Evolutionary conservation across 257 asterid species (phyloP), one percentile per base, ranked within the genome.

Genomic region (Plectranthus barbatus): DNA sequence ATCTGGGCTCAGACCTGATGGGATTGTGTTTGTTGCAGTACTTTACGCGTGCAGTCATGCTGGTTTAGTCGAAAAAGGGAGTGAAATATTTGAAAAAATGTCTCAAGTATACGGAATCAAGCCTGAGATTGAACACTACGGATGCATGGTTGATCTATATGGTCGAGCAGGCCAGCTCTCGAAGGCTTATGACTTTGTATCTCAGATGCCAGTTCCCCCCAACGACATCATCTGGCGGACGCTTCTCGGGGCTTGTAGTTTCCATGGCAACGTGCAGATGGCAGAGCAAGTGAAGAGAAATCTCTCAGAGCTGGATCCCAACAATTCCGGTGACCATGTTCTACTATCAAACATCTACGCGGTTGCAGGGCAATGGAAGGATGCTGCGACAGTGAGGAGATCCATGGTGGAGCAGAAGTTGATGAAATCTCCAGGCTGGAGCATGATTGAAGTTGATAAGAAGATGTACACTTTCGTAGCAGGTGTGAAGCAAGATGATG

Each of bases 111-210:
- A 86, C 61, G 74, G 77, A 17, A 74, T 92, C 42, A 59, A 66
- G 60, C 95, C 93, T 8, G 70, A 76, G 29, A 79, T 83, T 13
- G 98, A 92, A 63, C 98, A 92, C 56, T 92, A 84, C 48, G 98
- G 98, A 52, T 91, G 98, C 55, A 88, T 91, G 93, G 97, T 92
- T 56, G 97, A 92, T 80, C 71, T 92, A 52, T 89, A 84, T 56
- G 83, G 97, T 13, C 78, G 97, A 20, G 86, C 95, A 4, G 95
- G 95, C 29, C 82, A 76, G 56, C 72, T 92, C 42, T 52, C 17
- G 29, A 78, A 75, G 74, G 98, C 98, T 9, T 84, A 80, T 37
- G 72, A 92, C 15, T 92, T 86, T 47, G 61, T 85, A 20, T 51
- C 70, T 62, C 81, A 58, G 66, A 84, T 91, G 95, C 85, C 95